Evolutionary conservation across 192 early-diverging fungal genomes (phyloP).

Genomic region (Coemansia sp.): DNA sequence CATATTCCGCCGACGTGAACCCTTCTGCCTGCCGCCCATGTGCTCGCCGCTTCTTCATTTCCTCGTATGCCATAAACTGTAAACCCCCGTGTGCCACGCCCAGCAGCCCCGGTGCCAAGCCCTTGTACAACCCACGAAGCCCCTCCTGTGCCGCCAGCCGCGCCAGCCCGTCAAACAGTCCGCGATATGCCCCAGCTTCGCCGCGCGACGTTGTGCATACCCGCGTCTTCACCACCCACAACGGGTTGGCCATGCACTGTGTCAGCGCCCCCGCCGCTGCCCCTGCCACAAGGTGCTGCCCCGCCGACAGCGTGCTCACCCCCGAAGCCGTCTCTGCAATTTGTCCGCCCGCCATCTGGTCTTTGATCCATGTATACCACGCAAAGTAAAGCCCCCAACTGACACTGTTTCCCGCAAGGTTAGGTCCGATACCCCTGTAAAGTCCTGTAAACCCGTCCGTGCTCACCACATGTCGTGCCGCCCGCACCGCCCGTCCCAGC

Average conservation of each 20-base stretch:
- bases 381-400: slow-evolving; percentile 99
- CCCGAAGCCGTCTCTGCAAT: slow-evolving; percentile 53
- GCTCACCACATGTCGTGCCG: slow-evolving; percentile 59
- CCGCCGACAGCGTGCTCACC: slow-evolving; percentile 61
- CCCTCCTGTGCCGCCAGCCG: slow-evolving; percentile 67
- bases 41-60: slow-evolving; percentile 78
- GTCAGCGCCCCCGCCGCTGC: slow-evolving; percentile 74
- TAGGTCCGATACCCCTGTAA: slow-evolving; percentile 89
- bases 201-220: slow-evolving; percentile 69
- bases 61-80: slow-evolving; percentile 98
- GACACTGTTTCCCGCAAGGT: slow-evolving; percentile 82
- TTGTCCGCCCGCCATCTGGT: slow-evolving; percentile 38
- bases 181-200: slow-evolving; percentile 63
- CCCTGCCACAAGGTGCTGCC: slow-evolving; percentile 79
- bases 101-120: slow-evolving; percentile 83
- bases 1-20: slow-evolving; percentile 67
- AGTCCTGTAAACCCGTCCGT: slow-evolving; percentile 70
- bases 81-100: slow-evolving; percentile 95
- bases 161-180: slow-evolving; percentile 62
- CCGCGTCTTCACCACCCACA: slow-evolving; percentile 84
- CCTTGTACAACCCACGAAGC: slow-evolving; percentile 71
- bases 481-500: slow-evolving; percentile 66
- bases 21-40: slow-evolving; percentile 9
- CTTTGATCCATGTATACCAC: slow-evolving; percentile 66
- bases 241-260: slow-evolving; percentile 71